These are phyloP conservation scores for Daldinia caldariorum DNA, from an alignment of 495 filamentous ascomycete genomes.

Conservation along the genomic window DNA sequence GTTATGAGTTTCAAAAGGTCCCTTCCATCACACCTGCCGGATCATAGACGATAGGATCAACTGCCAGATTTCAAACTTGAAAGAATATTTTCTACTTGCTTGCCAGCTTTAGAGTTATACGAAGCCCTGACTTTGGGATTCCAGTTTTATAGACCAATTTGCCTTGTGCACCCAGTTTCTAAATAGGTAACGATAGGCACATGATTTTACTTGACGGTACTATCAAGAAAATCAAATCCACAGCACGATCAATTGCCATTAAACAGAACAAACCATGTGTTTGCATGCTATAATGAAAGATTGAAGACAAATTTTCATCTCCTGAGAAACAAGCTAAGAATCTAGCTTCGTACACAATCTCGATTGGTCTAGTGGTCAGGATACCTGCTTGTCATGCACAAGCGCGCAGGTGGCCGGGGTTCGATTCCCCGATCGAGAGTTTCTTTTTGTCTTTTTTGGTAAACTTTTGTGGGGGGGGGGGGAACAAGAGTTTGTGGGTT, in stretches of 20 bases:
- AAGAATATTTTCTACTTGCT: too few relatives aligned
- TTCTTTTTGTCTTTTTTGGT: constrained; percentile 8
- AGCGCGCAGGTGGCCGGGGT: constrained; percentile 54
- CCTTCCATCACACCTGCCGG: neutral
- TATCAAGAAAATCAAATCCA: neutral
- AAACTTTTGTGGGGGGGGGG: too few relatives aligned
- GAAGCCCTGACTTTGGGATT: neutral
- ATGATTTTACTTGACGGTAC: neutral
- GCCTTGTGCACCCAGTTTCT: neutral
- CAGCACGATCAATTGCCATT: neutral
- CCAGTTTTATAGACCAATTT: neutral
- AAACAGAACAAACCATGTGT: too few relatives aligned
- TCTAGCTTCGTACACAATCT: neutral
- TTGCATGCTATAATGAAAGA: neutral
- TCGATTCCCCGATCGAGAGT: constrained; percentile 56
- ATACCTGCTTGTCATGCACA: constrained; percentile 44
- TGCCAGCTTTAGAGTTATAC: neutral
- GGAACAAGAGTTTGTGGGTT: neutral
- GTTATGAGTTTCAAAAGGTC: constrained; percentile 1
- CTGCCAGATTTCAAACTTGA: neutral
- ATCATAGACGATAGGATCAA: neutral
- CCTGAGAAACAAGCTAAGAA: neutral
- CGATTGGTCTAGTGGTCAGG: constrained; percentile 48
- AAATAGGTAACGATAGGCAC: neutral
- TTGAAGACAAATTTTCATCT: neutral